phyloP scores from a whole-genome alignment of 441 rosid species.

The Corymbia calophylla region DNA sequence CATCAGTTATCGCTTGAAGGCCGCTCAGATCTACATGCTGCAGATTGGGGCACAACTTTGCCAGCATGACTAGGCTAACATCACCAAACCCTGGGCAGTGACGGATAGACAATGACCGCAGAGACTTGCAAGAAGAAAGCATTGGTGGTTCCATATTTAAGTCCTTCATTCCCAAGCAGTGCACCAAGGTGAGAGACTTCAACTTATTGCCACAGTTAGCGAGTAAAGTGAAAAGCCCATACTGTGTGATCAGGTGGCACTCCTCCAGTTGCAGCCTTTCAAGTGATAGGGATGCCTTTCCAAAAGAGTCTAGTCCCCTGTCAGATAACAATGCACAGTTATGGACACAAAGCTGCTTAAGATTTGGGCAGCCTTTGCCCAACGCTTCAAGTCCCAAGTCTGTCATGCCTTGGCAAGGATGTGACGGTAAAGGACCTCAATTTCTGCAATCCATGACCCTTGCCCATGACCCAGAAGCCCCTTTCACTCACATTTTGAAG shows the following conservation, averaged over 20 bases:
- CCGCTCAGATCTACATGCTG: neutral
- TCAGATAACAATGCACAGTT: conserved; percentile 3
- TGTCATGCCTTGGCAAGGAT: conserved; percentile 6
- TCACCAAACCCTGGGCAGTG: conserved; percentile 6
- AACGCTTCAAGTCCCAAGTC: neutral
- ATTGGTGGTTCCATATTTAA: neutral
- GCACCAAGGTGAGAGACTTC: neutral
- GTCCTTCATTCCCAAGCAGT: conserved; percentile 3
- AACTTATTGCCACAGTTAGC: neutral
- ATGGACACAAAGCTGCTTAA: neutral
- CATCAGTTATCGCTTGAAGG: neutral
- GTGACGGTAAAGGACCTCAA: conserved; percentile 3
- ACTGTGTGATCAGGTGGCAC: conserved; percentile 6
- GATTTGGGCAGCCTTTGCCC: conserved; percentile 9
- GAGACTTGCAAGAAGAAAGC: conserved; percentile 1
- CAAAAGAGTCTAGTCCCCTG: conserved; percentile 3
- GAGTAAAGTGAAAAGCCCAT: neutral
- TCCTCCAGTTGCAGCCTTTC: conserved; percentile 4
- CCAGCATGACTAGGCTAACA: neutral
- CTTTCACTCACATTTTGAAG: neutral
- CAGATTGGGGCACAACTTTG: neutral
- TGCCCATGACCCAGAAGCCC: conserved; percentile 9
- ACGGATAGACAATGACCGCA: neutral
- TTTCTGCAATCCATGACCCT: conserved; percentile 10
- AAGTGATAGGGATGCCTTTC: neutral